phyloP scores from a whole-genome alignment of 2,329 filamentous ascomycete genomes.

The Zasmidium angulare region DNA sequence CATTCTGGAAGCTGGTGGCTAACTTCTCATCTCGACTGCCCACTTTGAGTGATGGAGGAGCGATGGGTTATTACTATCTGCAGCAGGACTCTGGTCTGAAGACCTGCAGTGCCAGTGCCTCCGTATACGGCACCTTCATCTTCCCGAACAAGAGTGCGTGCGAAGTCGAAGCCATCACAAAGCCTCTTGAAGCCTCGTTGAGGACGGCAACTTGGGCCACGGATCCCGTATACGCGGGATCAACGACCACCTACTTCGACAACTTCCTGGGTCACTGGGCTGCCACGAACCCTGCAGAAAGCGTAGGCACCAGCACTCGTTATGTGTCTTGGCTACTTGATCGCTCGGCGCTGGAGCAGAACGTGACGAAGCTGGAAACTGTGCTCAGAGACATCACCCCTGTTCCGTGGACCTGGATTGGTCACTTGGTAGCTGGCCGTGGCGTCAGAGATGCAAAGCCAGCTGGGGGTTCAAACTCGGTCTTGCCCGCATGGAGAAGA shows the following conservation, averaged over 20 bases:
- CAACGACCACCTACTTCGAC: not conserved
- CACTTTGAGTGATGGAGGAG: slow-evolving; percentile 5
- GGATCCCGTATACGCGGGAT: not conserved
- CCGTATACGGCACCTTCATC: slow-evolving; percentile 4
- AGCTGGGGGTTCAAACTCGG: slow-evolving; percentile 18
- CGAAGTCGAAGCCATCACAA: not conserved
- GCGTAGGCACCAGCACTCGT: slow-evolving; percentile 7
- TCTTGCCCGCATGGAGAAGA: slow-evolving; percentile 22
- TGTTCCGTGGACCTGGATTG: not conserved
- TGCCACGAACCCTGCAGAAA: not conserved
- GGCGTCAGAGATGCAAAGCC: slow-evolving; percentile 1
- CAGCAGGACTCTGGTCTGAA: not conserved
- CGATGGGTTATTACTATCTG: slow-evolving; percentile 14
- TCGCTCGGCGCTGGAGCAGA: slow-evolving; percentile 5
- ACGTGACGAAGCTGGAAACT: not conserved
- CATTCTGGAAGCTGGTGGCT: slow-evolving; percentile 12
- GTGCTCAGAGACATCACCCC: slow-evolving; percentile 1
- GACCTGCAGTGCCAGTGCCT: not conserved
- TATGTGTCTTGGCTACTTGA: slow-evolving; percentile 11
- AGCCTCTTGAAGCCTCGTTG: slow-evolving; percentile 3
- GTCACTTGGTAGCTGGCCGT: slow-evolving; percentile 14
- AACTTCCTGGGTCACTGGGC: slow-evolving; percentile 4
- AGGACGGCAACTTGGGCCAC: not conserved
- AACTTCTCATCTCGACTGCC: slow-evolving; percentile 12
- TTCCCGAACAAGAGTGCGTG: not conserved